phyloP scores from a whole-genome alignment of 257 asterid species.

The Thymus mandschuricus region DNA sequence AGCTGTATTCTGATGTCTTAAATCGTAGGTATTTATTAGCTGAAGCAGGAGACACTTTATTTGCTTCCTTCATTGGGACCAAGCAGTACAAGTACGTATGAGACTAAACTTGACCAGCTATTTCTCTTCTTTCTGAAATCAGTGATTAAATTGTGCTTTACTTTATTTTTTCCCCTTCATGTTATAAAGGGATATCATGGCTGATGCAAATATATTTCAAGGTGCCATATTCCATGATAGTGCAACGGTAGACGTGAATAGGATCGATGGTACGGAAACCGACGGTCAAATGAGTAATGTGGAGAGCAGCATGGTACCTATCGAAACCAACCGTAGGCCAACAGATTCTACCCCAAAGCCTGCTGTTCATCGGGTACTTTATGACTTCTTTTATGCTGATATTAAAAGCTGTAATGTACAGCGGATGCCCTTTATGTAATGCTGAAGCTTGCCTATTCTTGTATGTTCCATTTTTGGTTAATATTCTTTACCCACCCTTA shows the following conservation, averaged over 20 bases:
- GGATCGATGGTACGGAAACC: slow-evolving; percentile 45
- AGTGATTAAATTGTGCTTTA: slow-evolving; percentile 52
- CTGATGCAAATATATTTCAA: slow-evolving; percentile 99
- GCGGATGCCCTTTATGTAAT: slow-evolving; percentile 8
- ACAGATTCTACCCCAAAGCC: slow-evolving; percentile 66
- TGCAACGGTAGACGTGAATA: slow-evolving; percentile 48
- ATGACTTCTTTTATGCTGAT: slow-evolving; percentile 25
- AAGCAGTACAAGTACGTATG: slow-evolving; percentile 87
- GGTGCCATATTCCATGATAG: slow-evolving; percentile 98
- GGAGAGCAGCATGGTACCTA: slow-evolving; percentile 46
- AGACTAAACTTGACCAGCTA: slow-evolving; percentile 25
- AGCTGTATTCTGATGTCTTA: slow-evolving; percentile 22
- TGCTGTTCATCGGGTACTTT: slow-evolving; percentile 90
- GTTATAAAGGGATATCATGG: slow-evolving; percentile 98
- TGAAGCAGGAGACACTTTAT: slow-evolving; percentile 96
- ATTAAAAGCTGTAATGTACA: slow-evolving; percentile 17
- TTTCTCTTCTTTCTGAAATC: slow-evolving; percentile 36
- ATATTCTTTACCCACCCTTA: slow-evolving; percentile 36
- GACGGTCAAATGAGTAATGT: slow-evolving; percentile 48
- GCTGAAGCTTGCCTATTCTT: slow-evolving; percentile 20
- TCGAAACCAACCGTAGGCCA: slow-evolving; percentile 56
- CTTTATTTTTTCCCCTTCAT: slow-evolving; percentile 58
- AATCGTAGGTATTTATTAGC: slow-evolving; percentile 82
- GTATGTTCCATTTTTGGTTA: slow-evolving; percentile 13
- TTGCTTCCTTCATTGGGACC: slow-evolving; percentile 97